Evolutionary conservation across 2,329 filamentous ascomycete genomes (phyloP).

Genomic region (Penicillium aurantiogriseum): DNA sequence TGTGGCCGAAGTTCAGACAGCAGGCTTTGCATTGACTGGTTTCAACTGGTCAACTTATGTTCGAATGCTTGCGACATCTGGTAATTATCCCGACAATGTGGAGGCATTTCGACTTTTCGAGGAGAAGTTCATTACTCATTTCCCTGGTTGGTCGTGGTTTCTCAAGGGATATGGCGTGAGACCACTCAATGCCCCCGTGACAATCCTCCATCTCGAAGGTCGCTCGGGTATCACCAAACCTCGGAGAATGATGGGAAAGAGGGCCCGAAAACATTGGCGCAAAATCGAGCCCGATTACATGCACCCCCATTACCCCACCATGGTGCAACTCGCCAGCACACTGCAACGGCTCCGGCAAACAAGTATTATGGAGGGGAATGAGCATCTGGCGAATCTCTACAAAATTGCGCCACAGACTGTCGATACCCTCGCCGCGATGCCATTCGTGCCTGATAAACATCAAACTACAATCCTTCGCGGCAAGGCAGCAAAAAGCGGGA

Average conservation of each 20-base stretch:
- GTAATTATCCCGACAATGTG: constrained; percentile 53
- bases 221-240: constrained; percentile 16
- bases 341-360: constrained; percentile 38
- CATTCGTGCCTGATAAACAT: constrained; percentile 41
- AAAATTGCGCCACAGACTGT: constrained; percentile 38
- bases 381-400: constrained; percentile 31
- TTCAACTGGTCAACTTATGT: constrained; percentile 80
- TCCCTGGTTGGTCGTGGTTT: constrained; percentile 66
- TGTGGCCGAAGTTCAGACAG: constrained; percentile 56
- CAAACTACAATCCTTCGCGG: constrained; percentile 43
- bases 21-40: constrained; percentile 72
- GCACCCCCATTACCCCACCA: constrained; percentile 46
- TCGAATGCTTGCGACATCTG: constrained; percentile 62
- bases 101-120: constrained; percentile 73
- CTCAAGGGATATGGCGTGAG: constrained; percentile 34
- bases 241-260: constrained; percentile 32
- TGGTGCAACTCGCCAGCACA: constrained; percentile 45
- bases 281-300: constrained; percentile 41
- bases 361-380: constrained; percentile 35
- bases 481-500: constrained; percentile 18
- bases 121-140: constrained; percentile 71
- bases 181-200: constrained; percentile 29
- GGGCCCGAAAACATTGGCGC: constrained; percentile 34
- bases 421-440: constrained; percentile 38
- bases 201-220: constrained; percentile 35